Conservation (phyloP, 2,329 filamentous ascomycete genomes). For the Rhynchosporium agropyri region DNA sequence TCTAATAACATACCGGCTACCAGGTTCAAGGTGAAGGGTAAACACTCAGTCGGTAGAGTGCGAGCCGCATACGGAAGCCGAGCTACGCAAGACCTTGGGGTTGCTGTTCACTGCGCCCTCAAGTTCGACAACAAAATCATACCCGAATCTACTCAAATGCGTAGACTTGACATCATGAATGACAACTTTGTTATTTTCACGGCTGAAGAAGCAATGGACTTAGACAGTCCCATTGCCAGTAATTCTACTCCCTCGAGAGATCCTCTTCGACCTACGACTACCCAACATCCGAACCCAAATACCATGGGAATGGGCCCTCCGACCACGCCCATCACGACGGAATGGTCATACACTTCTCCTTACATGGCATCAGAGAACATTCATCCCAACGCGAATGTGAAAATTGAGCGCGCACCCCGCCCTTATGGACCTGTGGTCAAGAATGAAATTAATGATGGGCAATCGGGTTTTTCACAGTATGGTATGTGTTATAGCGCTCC, state of each 20-base stretch:
- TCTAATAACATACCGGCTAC: neutral
- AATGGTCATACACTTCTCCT: neutral
- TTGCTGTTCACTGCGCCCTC: constrained; percentile 6
- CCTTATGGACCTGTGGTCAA: constrained; percentile 5
- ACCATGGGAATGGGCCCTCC: neutral
- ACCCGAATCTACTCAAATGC: constrained; percentile 22
- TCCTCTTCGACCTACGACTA: constrained; percentile 21
- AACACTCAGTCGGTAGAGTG: constrained; percentile 11
- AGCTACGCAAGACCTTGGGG: neutral
- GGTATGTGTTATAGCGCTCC: neutral
- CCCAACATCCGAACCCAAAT: constrained; percentile 12
- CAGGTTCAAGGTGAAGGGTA: constrained; percentile 19
- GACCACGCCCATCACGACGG: neutral
- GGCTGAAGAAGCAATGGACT: constrained; percentile 17
- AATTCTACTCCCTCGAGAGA: constrained; percentile 11
- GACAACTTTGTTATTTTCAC: constrained; percentile 28
- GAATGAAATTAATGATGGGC: neutral
- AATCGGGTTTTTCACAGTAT: neutral
- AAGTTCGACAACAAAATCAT: constrained; percentile 1
- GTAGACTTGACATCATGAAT: constrained; percentile 18
- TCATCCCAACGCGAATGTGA: neutral
- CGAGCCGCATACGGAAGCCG: neutral
- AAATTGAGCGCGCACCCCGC: neutral
- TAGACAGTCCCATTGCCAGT: neutral
- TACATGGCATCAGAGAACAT: constrained; percentile 4